A percentile compares a stretch with the other conserved stretches of the same genome.
phyloP scores from a whole-genome alignment of 2,329 filamentous ascomycete genomes.

The Clonostachys chloroleuca region DNA sequence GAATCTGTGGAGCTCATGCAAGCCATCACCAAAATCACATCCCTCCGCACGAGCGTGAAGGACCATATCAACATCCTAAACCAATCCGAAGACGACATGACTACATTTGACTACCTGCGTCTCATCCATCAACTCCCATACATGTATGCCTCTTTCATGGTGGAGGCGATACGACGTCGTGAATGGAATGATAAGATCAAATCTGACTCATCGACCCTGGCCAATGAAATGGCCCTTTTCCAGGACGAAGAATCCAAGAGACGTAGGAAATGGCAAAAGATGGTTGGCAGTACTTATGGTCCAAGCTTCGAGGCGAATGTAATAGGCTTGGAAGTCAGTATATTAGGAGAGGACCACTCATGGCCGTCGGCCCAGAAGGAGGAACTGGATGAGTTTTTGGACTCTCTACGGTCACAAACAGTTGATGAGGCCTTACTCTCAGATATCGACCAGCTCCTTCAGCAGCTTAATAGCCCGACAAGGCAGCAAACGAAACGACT shows the following conservation, averaged over 20 bases:
- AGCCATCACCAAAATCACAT: constrained; percentile 75
- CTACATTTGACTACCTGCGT: constrained; percentile 76
- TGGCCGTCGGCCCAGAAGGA: constrained; percentile 77
- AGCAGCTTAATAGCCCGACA: constrained; percentile 76
- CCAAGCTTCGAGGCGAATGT: constrained; percentile 65
- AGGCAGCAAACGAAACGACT: constrained; percentile 82
- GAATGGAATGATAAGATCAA: constrained; percentile 94
- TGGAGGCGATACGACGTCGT: constrained; percentile 78
- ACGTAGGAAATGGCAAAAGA: constrained; percentile 85
- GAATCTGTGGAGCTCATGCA: constrained; percentile 74
- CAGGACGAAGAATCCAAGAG: constrained; percentile 90
- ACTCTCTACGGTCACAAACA: constrained; percentile 58
- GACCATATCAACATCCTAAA: constrained; percentile 67
- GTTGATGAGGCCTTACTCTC: constrained; percentile 62
- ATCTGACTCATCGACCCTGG: constrained; percentile 78
- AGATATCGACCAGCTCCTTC: constrained; percentile 71
- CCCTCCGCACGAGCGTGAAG: constrained; percentile 68
- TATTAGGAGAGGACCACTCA: constrained; percentile 70
- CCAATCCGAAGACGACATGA: constrained; percentile 69
- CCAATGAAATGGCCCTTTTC: constrained; percentile 88
- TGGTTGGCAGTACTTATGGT: constrained; percentile 70
- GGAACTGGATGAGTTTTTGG: constrained; percentile 72
- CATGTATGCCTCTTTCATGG: constrained; percentile 83
- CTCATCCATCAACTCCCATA: constrained; percentile 80
- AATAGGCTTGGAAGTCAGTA: constrained; percentile 77